Base-by-base conservation (phyloP, 768 basidiomycete species). In the Tephrocybe rancida region DNA sequence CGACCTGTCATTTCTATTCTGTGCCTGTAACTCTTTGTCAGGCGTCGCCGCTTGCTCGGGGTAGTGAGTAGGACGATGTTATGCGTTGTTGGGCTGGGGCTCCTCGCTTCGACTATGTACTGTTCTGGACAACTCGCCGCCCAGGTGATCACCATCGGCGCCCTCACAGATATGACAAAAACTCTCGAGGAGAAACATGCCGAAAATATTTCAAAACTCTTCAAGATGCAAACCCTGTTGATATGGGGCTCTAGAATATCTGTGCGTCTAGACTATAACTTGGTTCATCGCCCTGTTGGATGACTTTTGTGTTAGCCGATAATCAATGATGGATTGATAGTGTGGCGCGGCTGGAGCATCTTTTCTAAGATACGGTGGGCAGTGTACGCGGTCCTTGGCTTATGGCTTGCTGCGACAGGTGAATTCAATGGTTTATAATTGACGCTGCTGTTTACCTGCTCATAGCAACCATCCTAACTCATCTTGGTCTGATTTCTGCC, bases 291-390 rank as follows among this genome's bases (percentile, higher is more conserved):
- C 21, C 9, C 8, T 7, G 1, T 26, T 35, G n/a, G 19, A 21
- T 5, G 18, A 21, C 39, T 13, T 41, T 5, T 18, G 2, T 24
- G 5, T n/a, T 16, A 52, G 51, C 51, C 51, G 2, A 45, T 53
- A 2, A 24, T 46, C 3, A 53, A 53, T 19, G 52, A 53, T 29
- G n/a, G 37, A 1, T 4, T 53, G 16, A 47, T 53, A 38, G 44
- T 42, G 16, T 53, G 52, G 52, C 52, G 44, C 1, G 52, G 44
- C 24, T 53, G 44, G 45, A 22, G 6, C 4, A 42, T 47, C 1
- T 41, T 53, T 2, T 22, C 26, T 2, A 30, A 25, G n/a, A 41
- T 41, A 7, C 38, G 29, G 25, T 32, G 52, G 37, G 14, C 38
- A 11, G 24, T 32, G n/a, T 32, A 8, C 18, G 18, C 26, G 10